These are phyloP conservation scores for Leucocoprinus leucothites DNA, from an alignment of 768 basidiomycete genomes.

Conservation along the genomic window DNA sequence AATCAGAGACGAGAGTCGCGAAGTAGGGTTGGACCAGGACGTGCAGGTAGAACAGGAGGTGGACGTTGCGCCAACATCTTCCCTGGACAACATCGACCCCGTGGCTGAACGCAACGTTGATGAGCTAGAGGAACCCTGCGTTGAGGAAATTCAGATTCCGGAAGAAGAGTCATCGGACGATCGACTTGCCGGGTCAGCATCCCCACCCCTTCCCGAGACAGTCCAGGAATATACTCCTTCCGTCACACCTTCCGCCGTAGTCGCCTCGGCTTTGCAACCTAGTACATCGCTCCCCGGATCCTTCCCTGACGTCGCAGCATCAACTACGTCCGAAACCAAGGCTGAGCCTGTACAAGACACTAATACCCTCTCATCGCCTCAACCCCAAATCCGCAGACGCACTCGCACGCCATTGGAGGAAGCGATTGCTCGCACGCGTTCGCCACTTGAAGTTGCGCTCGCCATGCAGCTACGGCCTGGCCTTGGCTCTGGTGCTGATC, in stretches of 20 bases:
- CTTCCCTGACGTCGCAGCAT: constrained; percentile 20
- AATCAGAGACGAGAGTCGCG: too few relatives aligned
- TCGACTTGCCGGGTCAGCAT: not conserved
- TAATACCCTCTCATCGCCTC: constrained; percentile 10
- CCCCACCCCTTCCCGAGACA: not conserved
- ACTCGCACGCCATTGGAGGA: constrained; percentile 8
- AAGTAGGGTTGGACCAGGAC: too few relatives aligned
- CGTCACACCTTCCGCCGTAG: not conserved
- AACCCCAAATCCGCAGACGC: not conserved
- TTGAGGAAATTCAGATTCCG: too few relatives aligned
- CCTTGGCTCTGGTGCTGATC: constrained; percentile 65
- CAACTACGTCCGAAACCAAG: not conserved
- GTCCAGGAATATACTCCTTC: not conserved
- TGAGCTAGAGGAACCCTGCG: too few relatives aligned
- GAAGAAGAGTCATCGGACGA: too few relatives aligned
- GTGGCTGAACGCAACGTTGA: too few relatives aligned
- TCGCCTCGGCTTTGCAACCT: constrained; percentile 4
- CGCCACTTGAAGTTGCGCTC: constrained; percentile 63
- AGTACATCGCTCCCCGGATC: constrained; percentile 25
- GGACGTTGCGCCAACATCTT: too few relatives aligned
- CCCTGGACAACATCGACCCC: too few relatives aligned
- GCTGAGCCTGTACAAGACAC: not conserved
- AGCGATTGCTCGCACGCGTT: constrained; percentile 21
- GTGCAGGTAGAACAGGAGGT: too few relatives aligned
- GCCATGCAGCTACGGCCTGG: constrained; percentile 79